Evolutionary conservation across 306 rosid genomes (phyloP).

Genomic region (Mimosa pudica): DNA sequence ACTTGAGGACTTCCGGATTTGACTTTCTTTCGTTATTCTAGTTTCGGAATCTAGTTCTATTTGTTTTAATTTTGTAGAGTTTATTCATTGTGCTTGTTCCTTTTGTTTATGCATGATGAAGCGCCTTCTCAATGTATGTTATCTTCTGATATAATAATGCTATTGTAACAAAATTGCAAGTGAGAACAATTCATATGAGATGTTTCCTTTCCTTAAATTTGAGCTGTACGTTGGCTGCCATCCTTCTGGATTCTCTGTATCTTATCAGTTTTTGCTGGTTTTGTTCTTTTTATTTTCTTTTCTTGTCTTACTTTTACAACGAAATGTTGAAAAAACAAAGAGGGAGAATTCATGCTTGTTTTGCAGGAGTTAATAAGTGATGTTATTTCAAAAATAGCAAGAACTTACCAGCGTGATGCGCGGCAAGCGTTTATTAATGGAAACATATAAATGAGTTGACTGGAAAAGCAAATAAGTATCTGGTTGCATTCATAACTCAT

Average conservation of each 20-base stretch:
- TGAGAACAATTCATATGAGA: neutral
- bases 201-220: neutral
- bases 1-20: neutral
- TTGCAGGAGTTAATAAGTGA: slow-evolving; percentile 13
- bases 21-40: slow-evolving; percentile 1
- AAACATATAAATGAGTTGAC: no score
- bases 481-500: no score
- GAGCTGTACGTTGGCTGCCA: slow-evolving; percentile 1
- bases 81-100: neutral
- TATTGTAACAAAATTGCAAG: neutral
- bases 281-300: neutral
- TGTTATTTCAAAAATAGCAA: slow-evolving; percentile 1
- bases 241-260: slow-evolving; percentile 18
- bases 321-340: neutral
- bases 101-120: neutral
- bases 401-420: no score
- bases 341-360: neutral
- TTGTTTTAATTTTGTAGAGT: slow-evolving; percentile 1
- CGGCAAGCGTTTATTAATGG: no score
- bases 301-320: neutral
- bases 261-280: neutral
- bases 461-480: no score
- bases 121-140: neutral
- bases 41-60: neutral
- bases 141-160: neutral